Percentiles rank a stretch among this genome's conserved stretches.
phyloP scores from a whole-genome alignment of 2,329 filamentous ascomycete genomes.

The Celoporthe dispersa region DNA sequence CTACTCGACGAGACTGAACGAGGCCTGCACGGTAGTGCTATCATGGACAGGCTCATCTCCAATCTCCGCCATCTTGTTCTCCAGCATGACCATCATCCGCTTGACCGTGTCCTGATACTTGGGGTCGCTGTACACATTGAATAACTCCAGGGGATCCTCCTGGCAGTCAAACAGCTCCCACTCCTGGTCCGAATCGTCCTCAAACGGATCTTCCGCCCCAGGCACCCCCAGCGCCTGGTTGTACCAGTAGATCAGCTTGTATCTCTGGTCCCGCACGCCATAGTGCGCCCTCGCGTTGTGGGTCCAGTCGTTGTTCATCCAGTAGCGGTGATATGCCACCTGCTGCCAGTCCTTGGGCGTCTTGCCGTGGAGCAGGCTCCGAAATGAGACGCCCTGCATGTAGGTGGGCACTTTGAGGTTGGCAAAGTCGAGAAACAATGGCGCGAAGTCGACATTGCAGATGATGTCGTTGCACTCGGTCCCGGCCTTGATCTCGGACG shows the following conservation, averaged over 20 bases:
- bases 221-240: constrained; percentile 52
- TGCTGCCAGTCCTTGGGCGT: constrained; percentile 53
- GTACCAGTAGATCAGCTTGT: constrained; percentile 63
- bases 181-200: constrained; percentile 46
- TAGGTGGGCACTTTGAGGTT: constrained; percentile 47
- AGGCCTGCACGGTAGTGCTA: constrained; percentile 13
- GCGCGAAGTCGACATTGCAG: constrained; percentile 59
- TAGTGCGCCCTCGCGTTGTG: constrained; percentile 58
- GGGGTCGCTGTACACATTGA: constrained; percentile 49
- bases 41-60: constrained; percentile 49
- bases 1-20: constrained; percentile 9
- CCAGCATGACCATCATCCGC: constrained; percentile 47
- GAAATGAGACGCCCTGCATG: constrained; percentile 56
- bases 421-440: constrained; percentile 54
- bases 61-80: constrained; percentile 57
- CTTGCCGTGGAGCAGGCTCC: constrained; percentile 40
- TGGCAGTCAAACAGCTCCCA: constrained; percentile 60
- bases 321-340: constrained; percentile 59
- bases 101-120: constrained; percentile 43
- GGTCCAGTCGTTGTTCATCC: constrained; percentile 58
- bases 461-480: constrained; percentile 52
- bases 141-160: constrained; percentile 54
- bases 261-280: constrained; percentile 53
- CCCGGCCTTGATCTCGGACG: constrained; percentile 44
- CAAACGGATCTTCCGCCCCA: constrained; percentile 46